phyloP scores from a whole-genome alignment of 805 yeast species.

The Saturnispora besseyi region DNA sequence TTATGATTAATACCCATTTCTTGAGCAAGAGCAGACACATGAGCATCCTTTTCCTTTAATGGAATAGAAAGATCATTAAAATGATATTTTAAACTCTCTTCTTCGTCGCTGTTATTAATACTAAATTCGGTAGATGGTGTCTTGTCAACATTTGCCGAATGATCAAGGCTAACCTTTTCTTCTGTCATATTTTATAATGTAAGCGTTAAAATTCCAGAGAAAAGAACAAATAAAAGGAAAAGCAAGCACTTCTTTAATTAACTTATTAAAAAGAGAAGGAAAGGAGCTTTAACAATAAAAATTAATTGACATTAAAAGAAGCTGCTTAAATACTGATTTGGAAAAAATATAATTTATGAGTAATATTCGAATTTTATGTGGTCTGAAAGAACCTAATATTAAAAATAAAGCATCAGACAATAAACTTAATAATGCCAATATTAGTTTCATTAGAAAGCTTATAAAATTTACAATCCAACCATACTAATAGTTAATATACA shows the following conservation, averaged over 20 bases:
- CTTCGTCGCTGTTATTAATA: neutral
- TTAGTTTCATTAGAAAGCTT: neutral
- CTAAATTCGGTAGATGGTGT: neutral
- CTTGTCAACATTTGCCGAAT: neutral
- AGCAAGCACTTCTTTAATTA: too few relatives aligned
- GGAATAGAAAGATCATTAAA: conserved; percentile 14
- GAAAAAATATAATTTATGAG: neutral
- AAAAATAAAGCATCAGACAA: neutral
- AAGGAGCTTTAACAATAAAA: too few relatives aligned
- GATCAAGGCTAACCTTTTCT: neutral
- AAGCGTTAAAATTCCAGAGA: neutral
- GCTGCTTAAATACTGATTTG: neutral
- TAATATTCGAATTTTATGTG: neutral
- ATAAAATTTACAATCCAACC: neutral
- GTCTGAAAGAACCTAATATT: too few relatives aligned
- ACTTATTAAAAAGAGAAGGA: too few relatives aligned
- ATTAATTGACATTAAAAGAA: neutral
- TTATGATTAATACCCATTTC: conserved; percentile 44
- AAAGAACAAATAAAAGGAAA: too few relatives aligned
- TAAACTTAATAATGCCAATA: too few relatives aligned
- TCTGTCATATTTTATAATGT: neutral
- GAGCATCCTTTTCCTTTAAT: conserved; percentile 19
- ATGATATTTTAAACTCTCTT: neutral
- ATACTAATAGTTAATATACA: neutral
- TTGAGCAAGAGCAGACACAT: conserved; percentile 31